These are phyloP conservation scores for Amylocystis lapponica DNA, from an alignment of 768 basidiomycete species.

Conservation along the genomic window DNA sequence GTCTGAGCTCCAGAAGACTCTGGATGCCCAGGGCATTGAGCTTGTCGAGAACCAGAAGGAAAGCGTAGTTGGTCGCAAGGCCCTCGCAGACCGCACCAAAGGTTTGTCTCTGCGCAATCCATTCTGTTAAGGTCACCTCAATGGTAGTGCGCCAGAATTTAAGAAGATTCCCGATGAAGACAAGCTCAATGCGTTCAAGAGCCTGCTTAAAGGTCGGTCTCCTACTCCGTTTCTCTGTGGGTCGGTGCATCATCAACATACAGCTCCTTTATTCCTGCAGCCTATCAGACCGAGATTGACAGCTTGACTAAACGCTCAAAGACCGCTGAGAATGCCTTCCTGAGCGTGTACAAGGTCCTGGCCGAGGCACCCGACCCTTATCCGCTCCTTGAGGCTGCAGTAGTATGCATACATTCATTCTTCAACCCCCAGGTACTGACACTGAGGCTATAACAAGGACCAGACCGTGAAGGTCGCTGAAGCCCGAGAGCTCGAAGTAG, in stretches of 20 bases:
- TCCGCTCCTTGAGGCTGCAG: conserved; percentile 90
- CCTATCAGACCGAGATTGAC: conserved; percentile 97
- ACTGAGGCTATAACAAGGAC: conserved; percentile 45
- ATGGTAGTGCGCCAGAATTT: conserved; percentile 75
- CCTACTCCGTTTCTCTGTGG: too few species aligned
- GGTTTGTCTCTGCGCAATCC: conserved; percentile 40
- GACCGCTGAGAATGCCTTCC: conserved; percentile 88
- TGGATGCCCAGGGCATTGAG: conserved; percentile 91
- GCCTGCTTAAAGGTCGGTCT: conserved; percentile 72
- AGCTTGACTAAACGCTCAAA: conserved; percentile 90
- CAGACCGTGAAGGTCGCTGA: conserved; percentile 90
- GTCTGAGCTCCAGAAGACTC: conserved; percentile 83
- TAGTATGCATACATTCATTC: conserved; percentile 42
- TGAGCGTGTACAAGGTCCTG: conserved; percentile 94
- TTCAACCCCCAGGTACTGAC: not conserved
- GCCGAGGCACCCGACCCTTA: conserved; percentile 98
- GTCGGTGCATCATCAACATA: not conserved
- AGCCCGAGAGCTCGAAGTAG: conserved; percentile 66
- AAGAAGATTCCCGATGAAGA: conserved; percentile 91
- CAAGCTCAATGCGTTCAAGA: conserved; percentile 84
- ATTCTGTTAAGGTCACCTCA: not conserved
- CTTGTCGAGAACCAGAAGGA: conserved; percentile 99
- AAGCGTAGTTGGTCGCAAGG: conserved; percentile 88
- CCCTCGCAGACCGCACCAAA: conserved; percentile 92
- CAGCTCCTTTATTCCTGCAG: conserved; percentile 32